These are phyloP conservation scores for Phytopythium mirpurense DNA, from an alignment of 352 stramenopile genomes.

Conservation along the genomic window DNA sequence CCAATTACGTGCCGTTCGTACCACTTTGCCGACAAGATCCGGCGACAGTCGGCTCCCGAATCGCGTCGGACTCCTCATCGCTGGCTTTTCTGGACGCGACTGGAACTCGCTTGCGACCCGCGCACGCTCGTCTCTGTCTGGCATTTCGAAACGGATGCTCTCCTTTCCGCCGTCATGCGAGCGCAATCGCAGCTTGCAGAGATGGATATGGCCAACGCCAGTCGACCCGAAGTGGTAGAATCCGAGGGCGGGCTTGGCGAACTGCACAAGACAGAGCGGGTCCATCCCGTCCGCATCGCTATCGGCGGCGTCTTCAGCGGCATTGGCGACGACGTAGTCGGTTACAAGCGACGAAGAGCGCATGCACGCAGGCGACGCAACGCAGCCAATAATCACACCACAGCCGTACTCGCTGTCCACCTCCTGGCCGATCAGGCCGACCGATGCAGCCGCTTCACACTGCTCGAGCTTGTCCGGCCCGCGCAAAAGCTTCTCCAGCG, in stretches of 20 bases:
- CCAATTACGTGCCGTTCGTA: conserved; percentile 9
- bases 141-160: conserved; percentile 16
- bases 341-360: not conserved
- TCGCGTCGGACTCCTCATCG: conserved; percentile 2
- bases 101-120: conserved; percentile 6
- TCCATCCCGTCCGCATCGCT: conserved; percentile 8
- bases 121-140: conserved; percentile 17
- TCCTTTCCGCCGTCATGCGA: not conserved
- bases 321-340: conserved; percentile 10
- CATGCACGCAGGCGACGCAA: conserved; percentile 13
- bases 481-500: conserved; percentile 79
- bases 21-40: conserved; percentile 35
- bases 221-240: conserved; percentile 71
- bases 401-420: conserved; percentile 35
- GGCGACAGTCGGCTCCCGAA: conserved; percentile 38
- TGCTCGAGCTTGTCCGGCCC: conserved; percentile 21
- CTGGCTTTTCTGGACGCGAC: conserved; percentile 1
- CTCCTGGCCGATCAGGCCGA: conserved; percentile 24
- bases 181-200: conserved; percentile 19
- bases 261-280: conserved; percentile 56
- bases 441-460: conserved; percentile 23
- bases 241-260: conserved; percentile 46
- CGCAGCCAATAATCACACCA: conserved; percentile 33
- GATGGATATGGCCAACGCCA: conserved; percentile 47
- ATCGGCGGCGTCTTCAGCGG: conserved; percentile 21